Conservation (phyloP, 2,329 filamentous ascomycete species). For the Intubia oerlemansii region DNA sequence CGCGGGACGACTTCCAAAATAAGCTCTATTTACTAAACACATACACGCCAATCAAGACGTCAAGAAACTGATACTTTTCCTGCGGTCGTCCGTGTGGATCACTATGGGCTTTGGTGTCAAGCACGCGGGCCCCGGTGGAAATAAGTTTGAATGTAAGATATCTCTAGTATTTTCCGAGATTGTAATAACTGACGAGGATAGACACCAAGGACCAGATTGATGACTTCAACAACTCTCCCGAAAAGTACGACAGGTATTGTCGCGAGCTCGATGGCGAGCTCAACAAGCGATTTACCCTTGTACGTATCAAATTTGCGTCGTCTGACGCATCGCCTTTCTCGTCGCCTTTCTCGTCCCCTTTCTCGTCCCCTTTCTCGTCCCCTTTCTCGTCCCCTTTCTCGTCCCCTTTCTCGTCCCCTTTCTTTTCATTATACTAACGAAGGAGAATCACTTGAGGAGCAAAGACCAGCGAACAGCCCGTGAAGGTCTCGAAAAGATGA, state of each 20-base stretch:
- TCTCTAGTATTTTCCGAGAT: too few relatives aligned
- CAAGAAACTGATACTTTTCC: conserved; percentile 2
- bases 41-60: too few relatives aligned
- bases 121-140: conserved; percentile 3
- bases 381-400: too few relatives aligned
- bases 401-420: too few relatives aligned
- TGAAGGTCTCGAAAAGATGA: conserved; percentile 20
- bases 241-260: conserved; percentile 3
- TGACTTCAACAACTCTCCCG: conserved; percentile 29
- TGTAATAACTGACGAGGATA: conserved; percentile 8
- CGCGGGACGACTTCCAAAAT: too few relatives aligned
- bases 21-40: too few relatives aligned
- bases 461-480: conserved; percentile 10
- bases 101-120: conserved; percentile 35
- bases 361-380: too few relatives aligned
- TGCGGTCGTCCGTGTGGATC: conserved; percentile 26
- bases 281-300: conserved; percentile 5
- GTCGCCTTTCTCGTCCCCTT: too few relatives aligned
- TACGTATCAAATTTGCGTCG: too few relatives aligned
- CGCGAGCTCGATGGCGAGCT: conserved; percentile 5
- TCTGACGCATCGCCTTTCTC: too few relatives aligned
- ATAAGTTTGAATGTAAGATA: conserved; percentile 20
- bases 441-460: conserved; percentile 1
- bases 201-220: conserved; percentile 31
- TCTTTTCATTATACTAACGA: too few relatives aligned